Conservation (phyloP, 192 early-diverging fungal species). For the Pilaira anomala region DNA sequence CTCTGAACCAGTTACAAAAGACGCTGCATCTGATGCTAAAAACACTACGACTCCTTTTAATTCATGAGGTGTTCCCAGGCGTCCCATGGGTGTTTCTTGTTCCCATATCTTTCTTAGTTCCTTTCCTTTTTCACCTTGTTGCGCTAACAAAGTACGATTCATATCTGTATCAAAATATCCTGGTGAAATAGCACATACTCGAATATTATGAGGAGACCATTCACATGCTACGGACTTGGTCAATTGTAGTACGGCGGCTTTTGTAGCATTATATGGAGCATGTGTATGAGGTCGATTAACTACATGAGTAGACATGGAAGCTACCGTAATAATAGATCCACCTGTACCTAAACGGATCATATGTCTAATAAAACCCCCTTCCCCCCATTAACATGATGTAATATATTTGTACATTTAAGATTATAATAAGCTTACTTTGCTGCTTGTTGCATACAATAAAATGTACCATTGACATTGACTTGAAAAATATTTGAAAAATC, state of each 20-base stretch:
- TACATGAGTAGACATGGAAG: conserved; percentile 39
- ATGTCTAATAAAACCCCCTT: conserved; percentile 9
- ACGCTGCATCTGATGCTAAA: conserved; percentile 59
- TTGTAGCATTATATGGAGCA: conserved; percentile 45
- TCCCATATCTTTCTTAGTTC: conserved; percentile 22
- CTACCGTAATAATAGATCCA: conserved; percentile 40
- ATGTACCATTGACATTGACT: conserved; percentile 37
- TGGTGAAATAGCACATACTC: conserved; percentile 40
- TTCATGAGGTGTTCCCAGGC: conserved; percentile 31
- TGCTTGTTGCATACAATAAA: conserved; percentile 36
- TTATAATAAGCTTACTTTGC: conserved; percentile 28
- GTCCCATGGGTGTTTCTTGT: conserved; percentile 22
- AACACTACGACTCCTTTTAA: conserved; percentile 46
- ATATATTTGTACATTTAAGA: neutral
- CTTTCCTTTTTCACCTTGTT: conserved; percentile 24
- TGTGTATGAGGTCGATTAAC: conserved; percentile 38
- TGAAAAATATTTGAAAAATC: conserved; percentile 31
- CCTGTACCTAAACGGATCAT: conserved; percentile 29
- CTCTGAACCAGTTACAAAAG: conserved; percentile 53
- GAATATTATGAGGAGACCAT: conserved; percentile 41
- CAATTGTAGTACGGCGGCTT: conserved; percentile 40
- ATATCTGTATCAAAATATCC: conserved; percentile 42
- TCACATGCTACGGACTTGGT: conserved; percentile 47
- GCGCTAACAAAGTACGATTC: conserved; percentile 22
- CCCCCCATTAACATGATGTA: neutral